Percentiles rank a stretch among this genome's conserved stretches.
These are phyloP conservation scores for Erythrophleum ivorense DNA, from an alignment of 331 rosid genomes.

Conservation along the genomic window DNA sequence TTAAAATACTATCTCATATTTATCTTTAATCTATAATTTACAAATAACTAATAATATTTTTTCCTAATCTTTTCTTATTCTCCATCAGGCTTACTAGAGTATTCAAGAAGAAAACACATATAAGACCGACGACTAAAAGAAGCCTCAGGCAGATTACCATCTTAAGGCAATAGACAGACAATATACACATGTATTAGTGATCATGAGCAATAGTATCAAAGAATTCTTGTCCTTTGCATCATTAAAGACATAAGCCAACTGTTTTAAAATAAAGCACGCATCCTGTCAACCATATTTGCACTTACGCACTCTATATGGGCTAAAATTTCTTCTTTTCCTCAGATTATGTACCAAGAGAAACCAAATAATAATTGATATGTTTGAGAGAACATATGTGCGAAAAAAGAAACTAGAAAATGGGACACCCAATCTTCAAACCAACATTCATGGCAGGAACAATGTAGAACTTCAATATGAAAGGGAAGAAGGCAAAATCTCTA, in stretches of 20 bases:
- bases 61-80: no score
- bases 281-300: not conserved
- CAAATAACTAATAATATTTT: no score
- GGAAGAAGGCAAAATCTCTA: not conserved
- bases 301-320: not conserved
- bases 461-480: conserved; percentile 6
- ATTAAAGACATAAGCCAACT: conserved; percentile 16
- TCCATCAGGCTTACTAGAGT: not conserved
- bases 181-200: conserved; percentile 8
- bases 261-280: not conserved
- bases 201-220: not conserved
- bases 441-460: not conserved
- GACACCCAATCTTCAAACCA: conserved; percentile 5
- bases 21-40: no score
- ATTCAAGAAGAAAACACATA: not conserved
- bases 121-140: not conserved
- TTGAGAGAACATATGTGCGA: not conserved
- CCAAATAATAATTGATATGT: not conserved
- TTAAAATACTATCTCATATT: no score
- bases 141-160: conserved; percentile 1
- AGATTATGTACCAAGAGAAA: not conserved
- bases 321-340: not conserved
- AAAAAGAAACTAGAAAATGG: not conserved
- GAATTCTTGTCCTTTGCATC: not conserved
- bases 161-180: not conserved